Base-by-base conservation (phyloP, 495 filamentous ascomycete species). In the Chaetomium cochliodes region DNA sequence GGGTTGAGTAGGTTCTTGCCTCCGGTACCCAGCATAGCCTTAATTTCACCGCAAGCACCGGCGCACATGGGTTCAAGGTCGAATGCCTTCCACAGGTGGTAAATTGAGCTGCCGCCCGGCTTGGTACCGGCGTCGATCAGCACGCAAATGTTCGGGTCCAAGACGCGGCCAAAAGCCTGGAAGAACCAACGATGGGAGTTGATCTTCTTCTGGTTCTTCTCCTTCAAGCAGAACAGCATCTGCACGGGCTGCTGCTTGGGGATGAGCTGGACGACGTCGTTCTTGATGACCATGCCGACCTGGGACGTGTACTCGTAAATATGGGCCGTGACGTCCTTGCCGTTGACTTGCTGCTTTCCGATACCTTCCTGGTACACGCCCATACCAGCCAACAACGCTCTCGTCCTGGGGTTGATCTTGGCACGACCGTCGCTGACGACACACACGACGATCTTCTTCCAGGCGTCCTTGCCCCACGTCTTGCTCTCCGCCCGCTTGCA, bases 171-270 rank as follows among this genome's bases (percentile, higher is more conserved):
- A 75, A 99, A 99, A 0, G 93, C 96, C 72, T 97, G 90, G 85
- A 99, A 98, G 80, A 98, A 97, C 96, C 96, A 99, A 69, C 96
- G 81, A 73, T 99, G 96, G 2, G 93, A 97, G 73, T 99, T 99
- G 84, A 99, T 98, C 81, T 99, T 99, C 82, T 99, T 99, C 81
- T 97, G 92, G 73, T 99, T 99, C 83, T 97, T 96, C 76, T 99
- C 96, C 82, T 99, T 99, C 67, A 99, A 76, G 73, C 96, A 99
- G 82, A 99, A 99, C 0, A 99, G 86, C 85, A 99, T 90, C 77
- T 99, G 96, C 13, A 98, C 90, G 0, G 93, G 93, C 57, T 89
- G 87, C 28, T 87, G 88, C 44, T 85, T 84, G 5, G 87, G 87
- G 64, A 90, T 90, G 33, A 98, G 80, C 65, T 87, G 82, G 11